A percentile compares a stretch with the other conserved stretches of the same genome.
These are phyloP conservation scores for Blastobotrys parvus DNA, from an alignment of 805 yeast species.

Conservation along the genomic window DNA sequence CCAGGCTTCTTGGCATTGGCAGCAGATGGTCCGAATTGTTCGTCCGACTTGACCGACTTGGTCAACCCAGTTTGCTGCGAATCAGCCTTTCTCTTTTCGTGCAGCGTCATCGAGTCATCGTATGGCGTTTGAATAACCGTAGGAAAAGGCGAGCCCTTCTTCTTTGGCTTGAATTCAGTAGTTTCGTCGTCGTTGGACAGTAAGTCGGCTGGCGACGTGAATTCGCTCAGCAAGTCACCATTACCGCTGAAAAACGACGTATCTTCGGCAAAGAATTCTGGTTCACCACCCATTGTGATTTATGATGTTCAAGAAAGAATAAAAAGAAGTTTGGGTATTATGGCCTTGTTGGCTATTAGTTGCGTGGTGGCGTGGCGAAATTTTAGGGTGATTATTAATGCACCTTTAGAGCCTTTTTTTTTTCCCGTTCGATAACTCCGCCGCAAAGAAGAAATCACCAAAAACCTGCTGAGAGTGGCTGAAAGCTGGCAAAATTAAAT, in stretches of 20 bases:
- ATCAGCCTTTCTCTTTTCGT: not conserved
- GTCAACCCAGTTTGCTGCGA: not conserved
- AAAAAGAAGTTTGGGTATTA: too few species aligned
- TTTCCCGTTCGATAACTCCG: too few species aligned
- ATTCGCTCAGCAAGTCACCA: not conserved
- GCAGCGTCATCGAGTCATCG: not conserved
- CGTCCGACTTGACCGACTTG: not conserved
- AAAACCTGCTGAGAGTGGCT: too few species aligned
- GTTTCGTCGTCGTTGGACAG: not conserved
- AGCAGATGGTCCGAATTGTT: not conserved
- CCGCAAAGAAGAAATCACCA: too few species aligned
- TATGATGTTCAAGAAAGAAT: too few species aligned
- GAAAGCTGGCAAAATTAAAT: too few species aligned
- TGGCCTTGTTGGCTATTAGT: too few species aligned
- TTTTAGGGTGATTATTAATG: too few species aligned
- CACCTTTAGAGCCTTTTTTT: too few species aligned
- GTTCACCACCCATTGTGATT: too few species aligned
- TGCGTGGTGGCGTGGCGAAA: too few species aligned
- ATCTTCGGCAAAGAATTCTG: not conserved
- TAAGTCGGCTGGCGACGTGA: not conserved
- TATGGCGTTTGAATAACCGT: not conserved
- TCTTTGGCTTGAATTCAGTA: not conserved
- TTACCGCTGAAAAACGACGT: not conserved
- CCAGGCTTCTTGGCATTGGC: conserved; percentile 44
- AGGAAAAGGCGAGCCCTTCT: not conserved